Evolutionary conservation across 176 grass and related monocot genomes (phyloP).

Genomic region (Echinochloa phyllopogon): DNA sequence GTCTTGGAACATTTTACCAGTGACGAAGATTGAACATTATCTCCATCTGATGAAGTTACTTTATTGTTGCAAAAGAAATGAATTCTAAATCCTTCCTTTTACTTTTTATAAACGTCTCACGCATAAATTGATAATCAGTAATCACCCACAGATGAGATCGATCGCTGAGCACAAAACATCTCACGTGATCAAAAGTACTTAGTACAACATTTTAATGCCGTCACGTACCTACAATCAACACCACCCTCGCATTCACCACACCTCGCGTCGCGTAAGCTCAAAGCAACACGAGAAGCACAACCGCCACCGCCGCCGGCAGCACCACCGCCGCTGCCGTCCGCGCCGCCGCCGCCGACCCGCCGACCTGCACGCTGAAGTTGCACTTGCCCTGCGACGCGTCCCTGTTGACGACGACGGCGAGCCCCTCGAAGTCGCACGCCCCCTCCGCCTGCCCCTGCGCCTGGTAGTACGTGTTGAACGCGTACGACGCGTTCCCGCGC

Average conservation of each 20-base stretch:
- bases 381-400: conserved; percentile 44
- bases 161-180: not conserved
- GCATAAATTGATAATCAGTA: too few relatives aligned
- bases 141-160: not conserved
- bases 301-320: not conserved
- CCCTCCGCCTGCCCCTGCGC: conserved; percentile 56
- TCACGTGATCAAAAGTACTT: not conserved
- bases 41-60: too few relatives aligned
- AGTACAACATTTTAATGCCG: conserved; percentile 10
- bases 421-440: conserved; percentile 72
- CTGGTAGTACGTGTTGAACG: conserved; percentile 82
- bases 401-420: conserved; percentile 54
- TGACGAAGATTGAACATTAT: too few relatives aligned
- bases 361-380: conserved; percentile 60
- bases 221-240: conserved; percentile 15
- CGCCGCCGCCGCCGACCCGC: not conserved
- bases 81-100: not conserved
- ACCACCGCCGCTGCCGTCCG: too few relatives aligned
- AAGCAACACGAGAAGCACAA: conserved; percentile 20
- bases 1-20: too few relatives aligned
- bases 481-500: conserved; percentile 60
- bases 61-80: not conserved
- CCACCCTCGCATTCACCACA: too few relatives aligned
- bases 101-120: too few relatives aligned
- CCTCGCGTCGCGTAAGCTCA: not conserved